phyloP scores from a whole-genome alignment of 768 basidiomycete species.

The Termitomyces sp. region DNA sequence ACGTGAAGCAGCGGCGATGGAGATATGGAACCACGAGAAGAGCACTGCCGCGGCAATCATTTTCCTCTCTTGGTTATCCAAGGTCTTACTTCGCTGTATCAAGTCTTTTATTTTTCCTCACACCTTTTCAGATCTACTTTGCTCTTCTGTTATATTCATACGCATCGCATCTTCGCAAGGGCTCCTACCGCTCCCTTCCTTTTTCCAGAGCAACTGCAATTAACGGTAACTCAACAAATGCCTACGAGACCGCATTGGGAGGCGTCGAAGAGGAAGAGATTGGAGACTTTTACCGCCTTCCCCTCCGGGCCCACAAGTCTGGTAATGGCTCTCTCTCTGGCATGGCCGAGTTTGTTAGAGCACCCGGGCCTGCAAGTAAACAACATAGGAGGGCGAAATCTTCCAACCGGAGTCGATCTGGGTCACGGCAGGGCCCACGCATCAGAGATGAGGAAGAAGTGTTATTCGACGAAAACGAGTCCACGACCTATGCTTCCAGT shows the following conservation, averaged over 20 bases:
- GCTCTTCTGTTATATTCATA: constrained; percentile 89
- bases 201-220: constrained; percentile 39
- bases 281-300: constrained; percentile 67
- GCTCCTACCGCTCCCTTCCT: constrained; percentile 83
- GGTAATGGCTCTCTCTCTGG: constrained; percentile 41
- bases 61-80: constrained; percentile 79
- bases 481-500: constrained; percentile 34
- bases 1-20: constrained; percentile 67
- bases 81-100: constrained; percentile 48
- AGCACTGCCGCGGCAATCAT: constrained; percentile 75
- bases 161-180: constrained; percentile 86
- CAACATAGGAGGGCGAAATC: constrained; percentile 9
- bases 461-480: constrained; percentile 61
- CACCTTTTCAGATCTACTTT: constrained; percentile 77
- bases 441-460: constrained; percentile 45
- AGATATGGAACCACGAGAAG: constrained; percentile 90
- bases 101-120: neutral
- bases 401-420: constrained; percentile 13
- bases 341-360: constrained; percentile 63
- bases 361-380: constrained; percentile 29
- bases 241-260: constrained; percentile 36
- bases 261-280: constrained; percentile 56
- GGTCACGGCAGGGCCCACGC: constrained; percentile 26
- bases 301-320: constrained; percentile 44
- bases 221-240: constrained; percentile 26